Base-by-base conservation (phyloP, 2,329 filamentous ascomycete species). In the Colletotrichum siamense region DNA sequence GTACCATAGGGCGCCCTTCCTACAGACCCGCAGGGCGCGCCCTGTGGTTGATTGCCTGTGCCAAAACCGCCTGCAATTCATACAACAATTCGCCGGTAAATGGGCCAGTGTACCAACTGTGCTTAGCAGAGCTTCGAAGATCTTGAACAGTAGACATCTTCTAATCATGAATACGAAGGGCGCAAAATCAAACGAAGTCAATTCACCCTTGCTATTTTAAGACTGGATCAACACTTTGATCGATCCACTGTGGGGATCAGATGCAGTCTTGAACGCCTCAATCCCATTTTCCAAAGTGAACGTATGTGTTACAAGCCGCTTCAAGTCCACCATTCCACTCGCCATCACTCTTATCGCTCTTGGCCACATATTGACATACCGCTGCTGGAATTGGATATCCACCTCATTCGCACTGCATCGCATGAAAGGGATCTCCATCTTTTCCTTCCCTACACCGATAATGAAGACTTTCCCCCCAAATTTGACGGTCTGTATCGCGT, bases 321-420 rank as follows among this genome's bases (percentile, higher is more conserved):
- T 68, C 39, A 68, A 52, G 65, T 68, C 65, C 30, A 68, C 39
- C 65, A 68, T 68, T 30, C 65, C 39, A 52, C 65, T 68, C 13
- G 9, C 32, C 39, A 68, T 26, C 3, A 68, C 65, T 52, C 65
- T 13, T 24, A 68, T 30, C 10, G 65, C 65, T 39, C 65, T 68
- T n/a, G 65, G 65, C 65, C 65, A 68, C 65, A 52, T 68, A 30
- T 68, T 68, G 36, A 68, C 65, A n/a, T 68, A 68, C 12, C 65
- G 32, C 18, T 68, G 65, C 28, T 68, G 65, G 26, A 68, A 68
- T 30, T 68, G 30, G 12, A 68, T 30, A 24, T 49, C 34, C 22
- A 68, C 39, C 39, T 68, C 65, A 24, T 52, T 26, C 32, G 65
- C 65, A 52, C 65, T 68, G 4, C 55, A 59, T 2, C 55, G 55